Base-by-base conservation (phyloP, 2,329 filamentous ascomycete genomes). In the Amylocarpus encephaloides region DNA sequence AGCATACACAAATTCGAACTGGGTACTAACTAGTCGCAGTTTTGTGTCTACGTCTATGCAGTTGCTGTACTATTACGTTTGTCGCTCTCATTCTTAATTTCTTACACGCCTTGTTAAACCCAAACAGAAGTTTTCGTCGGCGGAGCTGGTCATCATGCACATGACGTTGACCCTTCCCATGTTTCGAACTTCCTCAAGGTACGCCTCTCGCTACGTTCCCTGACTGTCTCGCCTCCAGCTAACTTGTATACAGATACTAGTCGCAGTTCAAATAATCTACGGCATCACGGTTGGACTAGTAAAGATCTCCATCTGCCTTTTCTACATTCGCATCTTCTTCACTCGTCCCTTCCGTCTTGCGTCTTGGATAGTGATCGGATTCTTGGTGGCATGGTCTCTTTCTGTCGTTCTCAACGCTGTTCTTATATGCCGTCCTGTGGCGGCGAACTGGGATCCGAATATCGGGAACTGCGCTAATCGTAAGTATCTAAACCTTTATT, bases 271-370 rank as follows among this genome's bases (percentile, higher is more conserved):
- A 33, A 34, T 46, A 13, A 29, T 36, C 6, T 46, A 50, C 18
- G 43, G 29, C 5, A 15, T 46, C n/a, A 38, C 43, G 12, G 32
- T 50, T 5, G 42, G 42, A 7, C 30, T 50, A 11, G 43, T 46
- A 12, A 22, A 66, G 56, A 46, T 67, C 66, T 22, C 59, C 64
- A 6, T 68, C 68, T 50, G 43, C 13, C 19, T 50, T 1, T 50
- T 50, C 43, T 50, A 50, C 36, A 43, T 35, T 33, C 43, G 49
- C 6, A 43, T 50, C 32, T 50, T 50, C 43, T 50, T 42, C 29
- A 46, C 43, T 9, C 34, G 29, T 13, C 29, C 16, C n/a, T 46
- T 50, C 30, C 16, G 30, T 15, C 9, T 42, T 18, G 43, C 43
- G 15, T n/a, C 32, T 13, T 46, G 42, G 18, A 22, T 22, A 32